phyloP scores from a whole-genome alignment of 2,329 filamentous ascomycete species.

The Alternaria novae-zelandiae region DNA sequence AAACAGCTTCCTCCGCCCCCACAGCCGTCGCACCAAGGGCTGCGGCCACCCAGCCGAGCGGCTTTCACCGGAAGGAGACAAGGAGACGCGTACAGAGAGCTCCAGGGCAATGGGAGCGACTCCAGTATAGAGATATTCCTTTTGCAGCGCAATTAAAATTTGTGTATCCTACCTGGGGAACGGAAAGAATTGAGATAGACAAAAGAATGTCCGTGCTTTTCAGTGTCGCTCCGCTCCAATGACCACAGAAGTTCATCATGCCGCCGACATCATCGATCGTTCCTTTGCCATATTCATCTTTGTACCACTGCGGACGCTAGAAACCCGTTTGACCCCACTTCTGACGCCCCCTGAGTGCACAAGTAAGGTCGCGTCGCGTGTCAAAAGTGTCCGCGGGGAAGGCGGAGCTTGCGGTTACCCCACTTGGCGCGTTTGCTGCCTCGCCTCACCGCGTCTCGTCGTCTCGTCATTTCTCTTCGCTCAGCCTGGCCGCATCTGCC shows the following conservation, averaged over 20 bases:
- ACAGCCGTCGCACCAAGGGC: not conserved
- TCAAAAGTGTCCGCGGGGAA: not conserved
- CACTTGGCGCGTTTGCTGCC: slow-evolving; percentile 1
- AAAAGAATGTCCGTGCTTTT: not conserved
- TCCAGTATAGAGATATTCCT: slow-evolving; percentile 12
- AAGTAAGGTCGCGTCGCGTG: not conserved
- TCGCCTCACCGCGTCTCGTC: not conserved
- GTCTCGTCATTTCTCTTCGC: not conserved
- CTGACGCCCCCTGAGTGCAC: not conserved
- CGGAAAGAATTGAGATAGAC: not conserved
- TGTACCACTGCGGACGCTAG: not conserved
- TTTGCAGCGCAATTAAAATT: slow-evolving; percentile 1
- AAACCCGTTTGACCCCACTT: not conserved
- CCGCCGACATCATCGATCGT: not conserved
- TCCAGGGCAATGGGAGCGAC: slow-evolving; percentile 3
- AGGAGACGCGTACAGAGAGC: not conserved
- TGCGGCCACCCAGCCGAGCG: slow-evolving; percentile 6
- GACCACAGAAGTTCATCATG: not conserved
- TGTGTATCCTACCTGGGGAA: not conserved
- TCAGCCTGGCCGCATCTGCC: not conserved
- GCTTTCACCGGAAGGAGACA: slow-evolving; percentile 7
- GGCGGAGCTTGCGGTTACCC: not conserved
- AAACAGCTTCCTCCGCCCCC: not conserved
- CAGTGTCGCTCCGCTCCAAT: not conserved
- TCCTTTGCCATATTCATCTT: not conserved